Percentiles rank a stretch among this genome's conserved stretches.
Evolutionary conservation across 169 alveolate species (phyloP).

Genomic region (Cryptosporidium ubiquitum): DNA sequence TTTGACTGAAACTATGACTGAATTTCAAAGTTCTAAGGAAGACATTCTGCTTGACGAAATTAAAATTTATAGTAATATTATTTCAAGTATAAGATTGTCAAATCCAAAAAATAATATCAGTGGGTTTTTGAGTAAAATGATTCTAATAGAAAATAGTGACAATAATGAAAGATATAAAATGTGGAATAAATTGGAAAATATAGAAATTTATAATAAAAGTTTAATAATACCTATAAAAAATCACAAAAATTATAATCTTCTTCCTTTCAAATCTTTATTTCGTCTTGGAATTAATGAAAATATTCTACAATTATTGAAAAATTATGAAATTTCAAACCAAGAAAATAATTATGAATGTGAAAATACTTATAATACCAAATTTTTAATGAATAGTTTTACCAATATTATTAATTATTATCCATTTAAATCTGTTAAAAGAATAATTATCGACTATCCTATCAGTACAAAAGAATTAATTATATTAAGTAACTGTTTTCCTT

Average conservation of each 20-base stretch:
- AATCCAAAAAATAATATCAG: slow-evolving; percentile 54
- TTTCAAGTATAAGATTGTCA: slow-evolving; percentile 25
- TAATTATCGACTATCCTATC: slow-evolving; percentile 57
- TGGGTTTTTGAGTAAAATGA: slow-evolving; percentile 40
- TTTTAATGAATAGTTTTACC: background rate
- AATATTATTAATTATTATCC: slow-evolving; percentile 18
- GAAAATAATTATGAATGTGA: background rate
- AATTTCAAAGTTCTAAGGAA: background rate
- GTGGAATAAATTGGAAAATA: slow-evolving; percentile 24
- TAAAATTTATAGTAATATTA: background rate
- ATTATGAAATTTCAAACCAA: background rate
- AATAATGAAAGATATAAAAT: background rate
- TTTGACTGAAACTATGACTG: slow-evolving; percentile 28
- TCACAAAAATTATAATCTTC: background rate
- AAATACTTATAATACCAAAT: background rate
- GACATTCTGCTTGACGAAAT: slow-evolving; percentile 5
- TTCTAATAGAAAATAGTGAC: background rate
- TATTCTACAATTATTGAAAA: slow-evolving; percentile 5
- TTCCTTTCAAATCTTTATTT: slow-evolving; percentile 42
- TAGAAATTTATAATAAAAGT: slow-evolving; percentile 48
- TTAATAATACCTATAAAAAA: slow-evolving; percentile 32
- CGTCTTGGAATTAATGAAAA: slow-evolving; percentile 44
- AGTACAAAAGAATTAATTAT: slow-evolving; percentile 56
- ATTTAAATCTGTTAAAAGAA: slow-evolving; percentile 16
- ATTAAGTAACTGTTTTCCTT: slow-evolving; percentile 49